Evolutionary conservation across 352 stramenopile genomes (phyloP).

Genomic region (Plasmopara halstedii): DNA sequence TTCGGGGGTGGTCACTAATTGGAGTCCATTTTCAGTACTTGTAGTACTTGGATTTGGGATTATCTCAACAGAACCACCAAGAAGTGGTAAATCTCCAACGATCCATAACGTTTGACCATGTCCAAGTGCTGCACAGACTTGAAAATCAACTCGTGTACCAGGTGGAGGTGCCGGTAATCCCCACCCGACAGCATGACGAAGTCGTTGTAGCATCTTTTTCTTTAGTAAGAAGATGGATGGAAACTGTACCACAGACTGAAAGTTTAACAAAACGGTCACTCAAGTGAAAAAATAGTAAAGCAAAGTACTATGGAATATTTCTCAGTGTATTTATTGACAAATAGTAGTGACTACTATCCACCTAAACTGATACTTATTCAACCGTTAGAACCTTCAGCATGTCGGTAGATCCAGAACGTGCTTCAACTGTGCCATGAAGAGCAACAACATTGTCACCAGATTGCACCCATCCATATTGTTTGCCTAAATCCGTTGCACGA

Average conservation of each 20-base stretch:
- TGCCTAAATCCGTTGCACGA: constrained; percentile 78
- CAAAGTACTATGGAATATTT: too few species aligned
- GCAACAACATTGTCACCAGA: constrained; percentile 82
- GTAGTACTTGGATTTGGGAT: constrained; percentile 34
- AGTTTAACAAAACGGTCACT: too few species aligned
- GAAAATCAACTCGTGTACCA: constrained; percentile 75
- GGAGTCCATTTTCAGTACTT: constrained; percentile 44
- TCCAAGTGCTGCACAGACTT: constrained; percentile 62
- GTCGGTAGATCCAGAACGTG: constrained; percentile 84
- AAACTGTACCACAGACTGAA: too few species aligned
- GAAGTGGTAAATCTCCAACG: constrained; percentile 58
- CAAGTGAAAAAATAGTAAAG: too few species aligned
- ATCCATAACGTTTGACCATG: constrained; percentile 81
- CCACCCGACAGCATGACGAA: constrained; percentile 73
- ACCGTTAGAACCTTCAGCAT: constrained; percentile 89
- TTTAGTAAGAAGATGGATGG: too few species aligned
- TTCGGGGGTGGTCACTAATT: constrained; percentile 79
- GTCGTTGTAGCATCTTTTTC: constrained; percentile 70
- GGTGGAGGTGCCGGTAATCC: constrained; percentile 44
- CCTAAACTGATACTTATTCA: constrained; percentile 46
- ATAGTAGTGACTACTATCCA: too few species aligned
- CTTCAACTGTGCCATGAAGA: constrained; percentile 87
- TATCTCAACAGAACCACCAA: constrained; percentile 57
- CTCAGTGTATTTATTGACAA: too few species aligned
- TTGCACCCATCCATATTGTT: constrained; percentile 84